Base-by-base conservation (phyloP, 768 basidiomycete species). In the Lentinula lateritia region DNA sequence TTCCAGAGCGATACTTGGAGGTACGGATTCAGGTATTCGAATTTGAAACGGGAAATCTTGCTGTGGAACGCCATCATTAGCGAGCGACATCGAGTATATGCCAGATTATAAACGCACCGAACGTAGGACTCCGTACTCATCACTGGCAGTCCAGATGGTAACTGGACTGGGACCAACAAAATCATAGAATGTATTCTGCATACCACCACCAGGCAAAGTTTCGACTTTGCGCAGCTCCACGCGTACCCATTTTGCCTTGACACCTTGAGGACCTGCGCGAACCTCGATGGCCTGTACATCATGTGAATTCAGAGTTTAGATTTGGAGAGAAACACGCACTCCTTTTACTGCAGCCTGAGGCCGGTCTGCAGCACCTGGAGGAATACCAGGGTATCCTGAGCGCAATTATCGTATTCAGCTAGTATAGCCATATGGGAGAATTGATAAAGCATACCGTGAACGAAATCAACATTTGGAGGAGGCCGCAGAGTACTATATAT, bases 211-310 rank as follows among this genome's bases (percentile, higher is more conserved):
- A 1, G 89, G 91, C 50, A 90, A 81, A 3, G 83, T 88, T 73
- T 98, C 95, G 46, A 95, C 85, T 77, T 95, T 95, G 66, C 92
- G 85, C 71, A 97, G 80, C 74, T 96, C 94, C 63, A 97, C 86
- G 65, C 89, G 85, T 28, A 98, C 88, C 88, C 92, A 96, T 74
- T 93, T 92, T 32, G 92, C 92, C 76, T 93, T 95, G 70, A 92
- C 83, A 15, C 90, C 89, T 63, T 85, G 81, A 2, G 79, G 76
- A 34, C 86, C 88, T 5, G 87, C 80, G 16, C 95, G 87, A 12
- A 98, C 83, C 72, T 98, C 95, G 56, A 98, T 83, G 18, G 92
- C 88, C 92, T 94, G 59, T 13, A 52, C 43, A 13, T 55, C 52
- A 41, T 53, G 65, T 28, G 52, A 64, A 62, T 48, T n/a, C 12